These are phyloP conservation scores for Rhodotorula toruloides DNA, from an alignment of 768 basidiomycete species.

Conservation along the genomic window DNA sequence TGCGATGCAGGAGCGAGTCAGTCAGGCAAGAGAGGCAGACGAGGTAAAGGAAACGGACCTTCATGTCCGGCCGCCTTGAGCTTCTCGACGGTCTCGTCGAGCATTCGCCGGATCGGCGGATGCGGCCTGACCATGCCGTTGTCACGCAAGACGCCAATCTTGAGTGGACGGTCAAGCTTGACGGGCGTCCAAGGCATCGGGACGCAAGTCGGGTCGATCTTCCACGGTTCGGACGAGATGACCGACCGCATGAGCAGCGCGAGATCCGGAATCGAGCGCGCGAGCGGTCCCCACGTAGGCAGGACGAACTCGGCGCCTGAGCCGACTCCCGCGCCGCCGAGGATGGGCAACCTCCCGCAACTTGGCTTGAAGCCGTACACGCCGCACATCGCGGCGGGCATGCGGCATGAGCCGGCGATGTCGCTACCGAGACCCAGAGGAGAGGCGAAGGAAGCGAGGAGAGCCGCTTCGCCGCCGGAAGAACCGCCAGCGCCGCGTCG, in stretches of 20 bases:
- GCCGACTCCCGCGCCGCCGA: conserved; percentile 17
- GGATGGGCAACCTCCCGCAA: conserved; percentile 9
- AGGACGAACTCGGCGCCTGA: conserved; percentile 26
- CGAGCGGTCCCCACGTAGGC: conserved; percentile 21
- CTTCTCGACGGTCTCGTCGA: not conserved
- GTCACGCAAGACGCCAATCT: conserved; percentile 11
- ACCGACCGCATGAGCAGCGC: conserved; percentile 63
- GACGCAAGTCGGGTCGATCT: conserved; percentile 56
- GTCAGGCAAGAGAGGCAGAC: too few relatives aligned
- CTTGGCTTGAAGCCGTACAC: conserved; percentile 49
- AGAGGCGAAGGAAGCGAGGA: conserved; percentile 40
- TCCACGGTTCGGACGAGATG: conserved; percentile 63
- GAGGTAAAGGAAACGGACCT: not conserved
- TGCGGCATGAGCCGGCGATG: conserved; percentile 58
- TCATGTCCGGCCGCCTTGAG: conserved; percentile 13
- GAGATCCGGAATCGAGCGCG: conserved; percentile 57
- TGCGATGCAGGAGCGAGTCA: not conserved
- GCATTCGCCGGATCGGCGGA: conserved; percentile 15
- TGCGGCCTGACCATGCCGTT: conserved; percentile 18
- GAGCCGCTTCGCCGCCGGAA: conserved; percentile 42
- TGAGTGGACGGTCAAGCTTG: too few relatives aligned
- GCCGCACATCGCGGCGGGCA: conserved; percentile 64
- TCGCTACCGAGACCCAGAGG: conserved; percentile 36
- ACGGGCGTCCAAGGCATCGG: not conserved
- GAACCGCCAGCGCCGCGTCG: conserved; percentile 41